Evolutionary conservation across 495 filamentous ascomycete genomes (phyloP).

Genomic region (Tuber calosporum): DNA sequence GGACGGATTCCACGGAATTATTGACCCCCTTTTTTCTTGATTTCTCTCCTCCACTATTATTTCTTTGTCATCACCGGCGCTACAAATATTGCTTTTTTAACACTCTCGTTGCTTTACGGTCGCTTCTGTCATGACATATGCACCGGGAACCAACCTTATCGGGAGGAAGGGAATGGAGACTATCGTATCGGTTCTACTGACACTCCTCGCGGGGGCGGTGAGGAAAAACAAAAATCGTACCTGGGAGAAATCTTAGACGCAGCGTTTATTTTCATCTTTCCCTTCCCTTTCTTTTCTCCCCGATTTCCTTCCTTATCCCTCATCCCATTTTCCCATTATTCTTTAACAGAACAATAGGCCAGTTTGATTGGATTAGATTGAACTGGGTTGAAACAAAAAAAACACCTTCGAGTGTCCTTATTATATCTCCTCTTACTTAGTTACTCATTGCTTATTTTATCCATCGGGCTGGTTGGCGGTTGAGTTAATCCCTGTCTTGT

Average conservation of each 20-base stretch:
- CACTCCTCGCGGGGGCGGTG: background rate
- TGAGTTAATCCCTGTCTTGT: constrained; percentile 4
- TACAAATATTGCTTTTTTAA: constrained; percentile 14
- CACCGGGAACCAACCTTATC: background rate
- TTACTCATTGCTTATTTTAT: constrained; percentile 12
- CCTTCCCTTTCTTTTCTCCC: background rate
- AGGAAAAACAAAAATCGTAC: background rate
- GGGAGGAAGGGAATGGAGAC: background rate
- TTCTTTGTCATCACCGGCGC: background rate
- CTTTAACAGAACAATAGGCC: background rate
- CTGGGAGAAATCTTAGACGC: background rate
- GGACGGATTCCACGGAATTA: background rate
- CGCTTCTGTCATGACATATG: background rate
- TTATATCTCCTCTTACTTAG: constrained; percentile 16
- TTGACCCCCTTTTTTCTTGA: constrained; percentile 41
- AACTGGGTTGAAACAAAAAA: background rate
- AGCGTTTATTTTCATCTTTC: background rate
- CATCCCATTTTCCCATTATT: background rate
- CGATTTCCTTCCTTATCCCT: background rate
- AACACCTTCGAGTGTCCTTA: background rate
- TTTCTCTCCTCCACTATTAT: constrained; percentile 45
- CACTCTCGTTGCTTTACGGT: background rate
- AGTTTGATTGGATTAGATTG: background rate
- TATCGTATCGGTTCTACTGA: background rate
- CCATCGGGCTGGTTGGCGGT: constrained; percentile 4